These are phyloP conservation scores for Pseudomonodictys pantanalensis DNA, from an alignment of 495 filamentous ascomycete genomes.

Conservation along the genomic window DNA sequence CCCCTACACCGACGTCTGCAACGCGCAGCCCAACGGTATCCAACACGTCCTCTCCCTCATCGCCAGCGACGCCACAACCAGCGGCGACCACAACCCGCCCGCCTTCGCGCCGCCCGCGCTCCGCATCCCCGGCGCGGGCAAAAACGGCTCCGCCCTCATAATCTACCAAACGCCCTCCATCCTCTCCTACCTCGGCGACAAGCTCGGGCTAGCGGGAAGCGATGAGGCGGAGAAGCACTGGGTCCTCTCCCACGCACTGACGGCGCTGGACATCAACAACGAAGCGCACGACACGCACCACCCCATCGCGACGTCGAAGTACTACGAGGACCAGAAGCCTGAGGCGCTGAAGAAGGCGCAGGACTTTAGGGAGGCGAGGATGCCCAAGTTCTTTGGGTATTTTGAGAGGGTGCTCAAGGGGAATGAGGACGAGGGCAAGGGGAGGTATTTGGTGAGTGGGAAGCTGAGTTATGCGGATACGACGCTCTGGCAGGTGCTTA, in stretches of 20 bases:
- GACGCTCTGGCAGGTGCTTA: conserved; percentile 62
- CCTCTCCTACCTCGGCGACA: conserved; percentile 57
- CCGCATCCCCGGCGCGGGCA: conserved; percentile 50
- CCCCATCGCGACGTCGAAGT: conserved; percentile 52
- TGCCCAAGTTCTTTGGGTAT: conserved; percentile 65
- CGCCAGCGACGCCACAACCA: conserved; percentile 26
- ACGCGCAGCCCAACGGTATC: conserved; percentile 40
- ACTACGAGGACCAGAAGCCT: conserved; percentile 67
- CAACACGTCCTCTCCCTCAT: conserved; percentile 27
- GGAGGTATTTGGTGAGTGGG: conserved; percentile 58
- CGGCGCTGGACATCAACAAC: conserved; percentile 64
- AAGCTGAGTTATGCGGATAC: conserved; percentile 64
- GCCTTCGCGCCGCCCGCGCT: conserved; percentile 61
- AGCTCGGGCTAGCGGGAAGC: conserved; percentile 51
- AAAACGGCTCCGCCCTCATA: conserved; percentile 44
- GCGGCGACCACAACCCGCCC: conserved; percentile 53
- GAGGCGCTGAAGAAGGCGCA: conserved; percentile 51
- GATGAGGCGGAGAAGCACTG: conserved; percentile 49
- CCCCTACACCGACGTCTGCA: conserved; percentile 57
- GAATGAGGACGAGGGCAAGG: conserved; percentile 49
- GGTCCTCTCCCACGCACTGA: conserved; percentile 57
- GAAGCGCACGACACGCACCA: conserved; percentile 69
- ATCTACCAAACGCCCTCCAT: conserved; percentile 66
- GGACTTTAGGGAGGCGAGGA: conserved; percentile 54
- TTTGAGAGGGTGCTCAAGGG: conserved; percentile 59